Evolutionary conservation across 2,329 filamentous ascomycete species (phyloP).

Genomic region (Aspergillus caelatus): DNA sequence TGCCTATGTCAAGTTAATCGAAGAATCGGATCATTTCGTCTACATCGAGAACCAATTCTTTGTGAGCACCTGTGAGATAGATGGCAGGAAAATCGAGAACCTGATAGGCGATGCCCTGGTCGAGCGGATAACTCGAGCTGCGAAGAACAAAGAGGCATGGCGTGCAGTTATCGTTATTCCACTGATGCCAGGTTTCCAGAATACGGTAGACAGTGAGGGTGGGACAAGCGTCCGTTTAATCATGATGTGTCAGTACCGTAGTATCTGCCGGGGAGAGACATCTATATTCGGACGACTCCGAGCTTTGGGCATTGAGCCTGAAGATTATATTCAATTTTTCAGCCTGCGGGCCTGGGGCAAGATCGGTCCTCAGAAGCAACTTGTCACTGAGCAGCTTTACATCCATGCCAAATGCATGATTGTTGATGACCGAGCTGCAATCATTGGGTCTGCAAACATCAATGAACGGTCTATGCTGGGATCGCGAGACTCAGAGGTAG

Average conservation of each 20-base stretch:
- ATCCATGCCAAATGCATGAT: conserved; percentile 98
- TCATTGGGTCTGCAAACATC: conserved; percentile 98
- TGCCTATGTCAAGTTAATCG: conserved; percentile 91
- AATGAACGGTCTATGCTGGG: conserved; percentile 97
- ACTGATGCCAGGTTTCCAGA: conserved; percentile 97
- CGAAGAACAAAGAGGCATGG: conserved; percentile 86
- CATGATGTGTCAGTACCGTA: conserved; percentile 95
- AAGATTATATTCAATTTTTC: conserved; percentile 95
- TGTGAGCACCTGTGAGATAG: conserved; percentile 86
- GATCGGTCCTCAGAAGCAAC: conserved; percentile 76
- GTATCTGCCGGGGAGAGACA: conserved; percentile 87
- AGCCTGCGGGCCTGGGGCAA: conserved; percentile 89
- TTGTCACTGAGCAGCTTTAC: conserved; percentile 95
- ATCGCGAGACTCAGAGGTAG: conserved; percentile 86
- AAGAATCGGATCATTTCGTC: conserved; percentile 93
- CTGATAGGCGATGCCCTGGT: conserved; percentile 93
- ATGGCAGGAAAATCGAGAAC: conserved; percentile 86
- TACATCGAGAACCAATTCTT: conserved; percentile 99
- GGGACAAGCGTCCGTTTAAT: conserved; percentile 93
- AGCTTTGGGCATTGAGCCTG: conserved; percentile 80
- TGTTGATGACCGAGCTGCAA: conserved; percentile 87
- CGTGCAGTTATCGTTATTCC: conserved; percentile 87
- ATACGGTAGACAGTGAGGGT: conserved; percentile 90
- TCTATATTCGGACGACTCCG: conserved; percentile 89
- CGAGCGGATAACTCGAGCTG: conserved; percentile 82